Evolutionary conservation across 352 stramenopile genomes (phyloP), one percentile per base, ranked within the genome.

Genomic region (Elongisporangium undulatum): DNA sequence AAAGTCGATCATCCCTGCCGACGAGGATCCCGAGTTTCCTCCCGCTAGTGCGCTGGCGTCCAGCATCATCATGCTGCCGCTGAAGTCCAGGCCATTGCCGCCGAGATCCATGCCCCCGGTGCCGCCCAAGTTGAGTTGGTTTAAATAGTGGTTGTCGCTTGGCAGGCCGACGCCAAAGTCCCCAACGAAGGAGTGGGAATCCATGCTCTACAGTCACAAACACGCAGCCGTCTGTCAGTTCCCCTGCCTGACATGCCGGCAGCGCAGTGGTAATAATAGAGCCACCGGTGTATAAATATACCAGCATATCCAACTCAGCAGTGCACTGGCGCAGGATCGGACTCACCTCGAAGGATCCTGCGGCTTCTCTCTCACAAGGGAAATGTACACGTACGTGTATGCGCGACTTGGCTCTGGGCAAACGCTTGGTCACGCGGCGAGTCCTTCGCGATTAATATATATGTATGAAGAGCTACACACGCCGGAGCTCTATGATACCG

Each of bases 1-100:
- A 59, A 95, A 94, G 56, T 94, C 86, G 38, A 95, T 93, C 62
- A 93, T 85, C 4, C 77, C 85, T 3, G 69, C 56, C 22, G 68
- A 49, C 6, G 68, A 59, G 6, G 61, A 53, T 13, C 56, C 55
- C 7, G 67, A 58, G 38, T 55, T 62, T 20, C 66, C 54, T 15
- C 59, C 62, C 16, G 87, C 55, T 63, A 84, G 65, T 52, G 71
- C 59, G 9, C 67, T 79, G 38, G 75, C 65, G 48, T 87, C 77
- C 48, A 68, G 80, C 80, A 92, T 90, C 69, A 90, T 77, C 77
- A 89, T 82, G 51, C 72, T 67, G 56, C 63, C 68, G 58, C 72
- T 89, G 49, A 94, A 92, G 61, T 94, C 82, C 38, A 90, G 64
- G 17, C 71, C 77, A 17, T 64, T 59, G 17, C 60, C 70, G 51